phyloP scores from a whole-genome alignment of 1,284 basidiomycete species.

The Tilletia walkeri region DNA sequence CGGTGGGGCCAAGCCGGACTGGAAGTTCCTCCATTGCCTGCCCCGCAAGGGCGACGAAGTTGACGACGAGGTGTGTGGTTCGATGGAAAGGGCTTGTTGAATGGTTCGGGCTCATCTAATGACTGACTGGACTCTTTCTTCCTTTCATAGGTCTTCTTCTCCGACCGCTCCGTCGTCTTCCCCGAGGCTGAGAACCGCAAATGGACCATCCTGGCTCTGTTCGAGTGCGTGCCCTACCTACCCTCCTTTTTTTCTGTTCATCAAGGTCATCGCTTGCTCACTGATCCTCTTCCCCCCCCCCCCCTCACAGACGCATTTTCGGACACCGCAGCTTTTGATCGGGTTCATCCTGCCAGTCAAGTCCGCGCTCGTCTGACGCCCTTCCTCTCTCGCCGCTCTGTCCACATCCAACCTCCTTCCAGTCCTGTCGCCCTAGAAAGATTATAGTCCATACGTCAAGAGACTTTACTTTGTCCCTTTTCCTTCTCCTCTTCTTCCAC shows the following conservation, averaged over 20 bases:
- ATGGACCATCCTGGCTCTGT: slow-evolving; percentile 55
- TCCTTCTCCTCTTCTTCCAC: too few species aligned
- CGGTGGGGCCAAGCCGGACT: slow-evolving; percentile 79
- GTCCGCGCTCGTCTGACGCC: too few species aligned
- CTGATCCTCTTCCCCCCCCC: neutral
- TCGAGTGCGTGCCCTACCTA: slow-evolving; percentile 30
- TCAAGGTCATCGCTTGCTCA: neutral
- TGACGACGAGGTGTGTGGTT: slow-evolving; percentile 35
- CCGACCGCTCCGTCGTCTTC: slow-evolving; percentile 51
- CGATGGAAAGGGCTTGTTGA: neutral
- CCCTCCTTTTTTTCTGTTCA: neutral
- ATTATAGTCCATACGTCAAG: too few species aligned
- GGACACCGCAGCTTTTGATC: slow-evolving; percentile 27
- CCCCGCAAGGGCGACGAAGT: slow-evolving; percentile 87
- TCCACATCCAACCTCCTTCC: too few species aligned
- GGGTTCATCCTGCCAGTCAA: too few species aligned
- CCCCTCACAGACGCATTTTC: slow-evolving; percentile 37
- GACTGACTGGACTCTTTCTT: neutral
- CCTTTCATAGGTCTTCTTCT: slow-evolving; percentile 46
- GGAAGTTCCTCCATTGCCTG: slow-evolving; percentile 95
- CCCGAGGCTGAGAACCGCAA: slow-evolving; percentile 56
- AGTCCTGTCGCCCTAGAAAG: too few species aligned
- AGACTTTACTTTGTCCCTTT: too few species aligned
- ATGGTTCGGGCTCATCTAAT: neutral
- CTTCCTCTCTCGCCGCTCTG: too few species aligned